phyloP scores from a whole-genome alignment of 805 yeast genomes.

The Metschnikowia chrysomelidarum region DNA sequence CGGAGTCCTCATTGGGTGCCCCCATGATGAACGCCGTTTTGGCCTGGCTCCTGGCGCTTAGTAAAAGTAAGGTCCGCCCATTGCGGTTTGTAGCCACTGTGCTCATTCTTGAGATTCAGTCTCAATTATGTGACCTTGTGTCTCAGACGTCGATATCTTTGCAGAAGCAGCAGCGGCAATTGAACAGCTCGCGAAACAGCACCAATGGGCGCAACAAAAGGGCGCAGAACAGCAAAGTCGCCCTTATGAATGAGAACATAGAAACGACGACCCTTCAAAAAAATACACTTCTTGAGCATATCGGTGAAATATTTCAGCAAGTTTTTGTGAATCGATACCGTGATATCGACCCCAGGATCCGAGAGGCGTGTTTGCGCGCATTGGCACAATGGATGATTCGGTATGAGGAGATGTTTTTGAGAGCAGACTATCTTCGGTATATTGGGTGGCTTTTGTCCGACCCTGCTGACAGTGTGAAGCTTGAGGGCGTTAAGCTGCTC shows the following conservation, averaged over 20 bases:
- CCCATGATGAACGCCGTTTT: constrained; percentile 54
- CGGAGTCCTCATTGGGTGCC: constrained; percentile 27
- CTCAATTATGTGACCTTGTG: constrained; percentile 53
- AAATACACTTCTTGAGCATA: constrained; percentile 50
- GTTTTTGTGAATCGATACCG: constrained; percentile 75
- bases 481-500: constrained; percentile 60
- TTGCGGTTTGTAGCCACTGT: constrained; percentile 67
- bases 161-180: constrained; percentile 46
- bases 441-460: constrained; percentile 88
- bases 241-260: constrained; percentile 45
- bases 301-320: constrained; percentile 63
- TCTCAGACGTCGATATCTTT: constrained; percentile 33
- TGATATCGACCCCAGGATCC: constrained; percentile 70
- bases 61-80: constrained; percentile 68
- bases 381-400: constrained; percentile 71
- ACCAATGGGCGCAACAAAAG: constrained; percentile 25
- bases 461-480: constrained; percentile 54
- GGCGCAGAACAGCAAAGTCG: constrained; percentile 42
- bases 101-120: constrained; percentile 57
- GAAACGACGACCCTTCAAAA: constrained; percentile 42
- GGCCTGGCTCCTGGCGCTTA: constrained; percentile 74
- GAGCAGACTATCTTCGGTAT: constrained; percentile 67
- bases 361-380: constrained; percentile 63
- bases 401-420: constrained; percentile 69
- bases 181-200: constrained; percentile 29